Conservation (phyloP, 108 stramenopile genomes). For the Nitzschia palea region DNA sequence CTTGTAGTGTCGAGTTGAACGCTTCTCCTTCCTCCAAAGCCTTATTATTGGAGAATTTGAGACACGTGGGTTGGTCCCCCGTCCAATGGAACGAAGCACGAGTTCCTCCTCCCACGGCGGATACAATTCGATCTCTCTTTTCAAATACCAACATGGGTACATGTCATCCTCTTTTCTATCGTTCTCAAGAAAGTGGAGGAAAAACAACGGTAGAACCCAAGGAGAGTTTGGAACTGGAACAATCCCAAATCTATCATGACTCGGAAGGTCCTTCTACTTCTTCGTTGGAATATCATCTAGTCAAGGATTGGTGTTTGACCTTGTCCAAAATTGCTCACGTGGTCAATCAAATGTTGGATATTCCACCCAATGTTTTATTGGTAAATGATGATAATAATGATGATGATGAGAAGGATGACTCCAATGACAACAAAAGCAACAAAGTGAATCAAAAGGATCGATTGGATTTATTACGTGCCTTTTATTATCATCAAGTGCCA, state of each 20-base stretch:
- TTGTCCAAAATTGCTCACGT: conserved; percentile 12
- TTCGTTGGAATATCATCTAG: neutral
- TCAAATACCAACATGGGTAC: neutral
- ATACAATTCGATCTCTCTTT: neutral
- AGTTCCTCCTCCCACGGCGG: neutral
- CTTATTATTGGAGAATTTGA: neutral
- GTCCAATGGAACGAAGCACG: neutral
- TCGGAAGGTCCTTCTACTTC: no score
- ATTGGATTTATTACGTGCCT: conserved; percentile 24
- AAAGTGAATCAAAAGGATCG: neutral
- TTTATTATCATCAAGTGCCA: conserved; percentile 6
- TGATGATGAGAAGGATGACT: neutral
- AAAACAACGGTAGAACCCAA: conserved; percentile 17
- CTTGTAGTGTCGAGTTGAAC: neutral
- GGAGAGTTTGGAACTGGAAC: conserved; percentile 24
- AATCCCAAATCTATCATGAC: conserved; percentile 5
- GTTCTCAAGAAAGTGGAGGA: conserved; percentile 23
- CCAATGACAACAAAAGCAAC: neutral
- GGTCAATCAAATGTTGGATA: conserved; percentile 31
- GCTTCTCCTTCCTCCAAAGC: neutral
- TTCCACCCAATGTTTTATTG: conserved; percentile 41
- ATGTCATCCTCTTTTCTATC: conserved; percentile 1
- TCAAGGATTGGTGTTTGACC: conserved; percentile 14
- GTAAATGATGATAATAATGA: conserved; percentile 3
- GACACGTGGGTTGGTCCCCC: conserved; percentile 13